phyloP scores from a whole-genome alignment of 805 yeast genomes.

The Zygotorulaspora florentina region DNA sequence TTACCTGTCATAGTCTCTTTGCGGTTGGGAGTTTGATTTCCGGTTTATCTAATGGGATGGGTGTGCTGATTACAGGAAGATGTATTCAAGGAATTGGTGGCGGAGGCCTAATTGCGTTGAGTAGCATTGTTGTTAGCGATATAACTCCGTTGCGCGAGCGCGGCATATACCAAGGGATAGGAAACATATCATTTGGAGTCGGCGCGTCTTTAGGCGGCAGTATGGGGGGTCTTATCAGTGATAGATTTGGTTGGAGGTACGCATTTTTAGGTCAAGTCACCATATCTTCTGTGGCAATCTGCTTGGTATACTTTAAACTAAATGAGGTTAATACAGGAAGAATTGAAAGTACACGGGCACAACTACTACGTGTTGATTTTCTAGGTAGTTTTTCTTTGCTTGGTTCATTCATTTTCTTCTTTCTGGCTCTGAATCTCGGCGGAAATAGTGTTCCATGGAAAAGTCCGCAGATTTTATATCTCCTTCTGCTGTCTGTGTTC shows the following conservation, averaged over 20 bases:
- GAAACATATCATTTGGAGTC: constrained; percentile 7
- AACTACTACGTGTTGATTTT: constrained; percentile 10
- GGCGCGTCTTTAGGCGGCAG: constrained; percentile 10
- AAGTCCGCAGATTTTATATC: constrained; percentile 8
- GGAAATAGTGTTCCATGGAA: constrained; percentile 9
- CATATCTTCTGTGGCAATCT: constrained; percentile 5
- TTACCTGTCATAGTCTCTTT: constrained; percentile 6
- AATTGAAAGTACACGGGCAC: constrained; percentile 1
- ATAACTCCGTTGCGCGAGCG: constrained; percentile 10
- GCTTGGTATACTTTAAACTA: constrained; percentile 5
- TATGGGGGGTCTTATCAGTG: constrained; percentile 10
- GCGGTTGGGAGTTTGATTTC: constrained; percentile 7
- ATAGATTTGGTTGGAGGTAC: constrained; percentile 9
- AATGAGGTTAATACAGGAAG: constrained; percentile 2
- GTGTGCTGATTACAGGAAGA: constrained; percentile 4
- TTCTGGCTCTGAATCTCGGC: constrained; percentile 11
- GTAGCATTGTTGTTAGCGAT: constrained; percentile 9
- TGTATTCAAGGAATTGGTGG: constrained; percentile 10
- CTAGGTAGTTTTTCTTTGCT: constrained; percentile 10
- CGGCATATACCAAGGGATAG: constrained; percentile 10
- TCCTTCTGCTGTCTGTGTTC: constrained; percentile 4
- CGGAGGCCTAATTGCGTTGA: constrained; percentile 8
- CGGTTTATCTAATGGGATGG: constrained; percentile 2
- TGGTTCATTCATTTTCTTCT: constrained; percentile 10
- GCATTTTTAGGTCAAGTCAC: constrained; percentile 9